Evolutionary conservation across 2,329 filamentous ascomycete genomes (phyloP), one percentile per base, ranked within the genome.

Genomic region (Nemania diffusa): DNA sequence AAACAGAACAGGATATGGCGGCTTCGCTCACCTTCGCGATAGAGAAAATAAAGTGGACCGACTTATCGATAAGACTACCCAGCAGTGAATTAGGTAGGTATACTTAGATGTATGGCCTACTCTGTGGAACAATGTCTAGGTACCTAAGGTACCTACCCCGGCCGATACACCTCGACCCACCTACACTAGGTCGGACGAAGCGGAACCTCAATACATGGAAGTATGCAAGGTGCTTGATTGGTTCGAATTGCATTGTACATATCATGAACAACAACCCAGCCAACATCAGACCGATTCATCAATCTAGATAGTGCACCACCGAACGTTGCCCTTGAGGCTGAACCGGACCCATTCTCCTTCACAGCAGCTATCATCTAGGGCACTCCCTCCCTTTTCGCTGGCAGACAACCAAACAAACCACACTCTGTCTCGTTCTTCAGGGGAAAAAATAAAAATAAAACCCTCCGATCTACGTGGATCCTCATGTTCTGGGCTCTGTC

Each of bases 21-120:
- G 3, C 32, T 60, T 40, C 32, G 42, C 22, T 34, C 57, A 52
- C 26, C 26, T 17, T 26, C 57, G 37, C 61, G 8, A 20, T 22
- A 37, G 48, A 69, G 63, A 72, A 71, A 71, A 60, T 66, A 70
- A 27, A 68, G 67, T 64, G 67, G 64, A 32, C 13, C 52, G 5
- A 0, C 11, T 46, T 68, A 68, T 64, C 65, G 60, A 69, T 70
- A 69, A 67, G 57, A 26, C 29, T 24, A 8, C 7, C 34, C n/a
- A 22, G 40, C 6, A 3, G 5, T n/a, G 40, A 44, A 15, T 20
- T 24, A 26, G 34, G 27, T 58, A 50, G 24, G 42, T 26, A 9
- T 57, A 27, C 48, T n/a, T n/a, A n/a, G n/a, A n/a, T 29, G 34
- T 42, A 57, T 24, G 13, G 24, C 20, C n/a, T 17, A 5, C 6